A percentile compares a stretch with the other conserved stretches of the same genome.
These are phyloP conservation scores for Zygosaccharomyces sapae DNA, from an alignment of 1,139 yeast genomes.

Conservation along the genomic window DNA sequence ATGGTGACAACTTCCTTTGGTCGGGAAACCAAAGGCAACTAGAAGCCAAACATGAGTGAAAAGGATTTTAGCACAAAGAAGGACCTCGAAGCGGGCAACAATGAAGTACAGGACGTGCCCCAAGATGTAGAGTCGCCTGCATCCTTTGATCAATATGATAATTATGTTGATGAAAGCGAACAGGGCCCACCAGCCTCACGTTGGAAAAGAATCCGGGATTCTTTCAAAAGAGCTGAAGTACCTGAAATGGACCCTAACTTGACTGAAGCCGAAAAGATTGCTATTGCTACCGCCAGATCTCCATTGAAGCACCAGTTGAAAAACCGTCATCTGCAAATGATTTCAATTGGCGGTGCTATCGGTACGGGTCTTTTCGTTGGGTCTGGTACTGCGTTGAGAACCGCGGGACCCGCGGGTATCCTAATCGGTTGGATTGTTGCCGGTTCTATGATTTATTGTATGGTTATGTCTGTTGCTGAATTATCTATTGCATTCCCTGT, in stretches of 20 bases:
- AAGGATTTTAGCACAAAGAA: background rate
- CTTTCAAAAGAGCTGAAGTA: constrained; percentile 53
- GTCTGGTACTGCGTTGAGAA: constrained; percentile 56
- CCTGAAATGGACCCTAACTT: constrained; percentile 59
- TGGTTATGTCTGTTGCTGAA: constrained; percentile 69
- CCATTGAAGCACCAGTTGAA: constrained; percentile 61
- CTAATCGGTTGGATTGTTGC: constrained; percentile 53
- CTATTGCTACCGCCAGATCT: constrained; percentile 59
- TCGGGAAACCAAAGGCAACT: too few species aligned
- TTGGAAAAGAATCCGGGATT: constrained; percentile 46
- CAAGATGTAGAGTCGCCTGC: constrained; percentile 10
- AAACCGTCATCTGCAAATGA: constrained; percentile 64
- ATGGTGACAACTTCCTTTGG: too few species aligned
- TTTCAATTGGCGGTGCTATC: constrained; percentile 62
- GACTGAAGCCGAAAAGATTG: constrained; percentile 63
- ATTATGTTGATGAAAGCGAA: constrained; percentile 2
- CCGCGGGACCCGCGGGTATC: constrained; percentile 65
- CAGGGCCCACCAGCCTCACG: constrained; percentile 9
- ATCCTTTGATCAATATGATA: constrained; percentile 1
- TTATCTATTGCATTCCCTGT: constrained; percentile 65
- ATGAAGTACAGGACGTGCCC: constrained; percentile 9
- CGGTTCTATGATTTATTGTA: constrained; percentile 56
- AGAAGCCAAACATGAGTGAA: background rate
- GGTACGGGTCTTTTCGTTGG: constrained; percentile 66
- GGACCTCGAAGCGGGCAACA: constrained; percentile 6